phyloP scores from a whole-genome alignment of 805 yeast genomes.

The Cyberlindnera americana region DNA sequence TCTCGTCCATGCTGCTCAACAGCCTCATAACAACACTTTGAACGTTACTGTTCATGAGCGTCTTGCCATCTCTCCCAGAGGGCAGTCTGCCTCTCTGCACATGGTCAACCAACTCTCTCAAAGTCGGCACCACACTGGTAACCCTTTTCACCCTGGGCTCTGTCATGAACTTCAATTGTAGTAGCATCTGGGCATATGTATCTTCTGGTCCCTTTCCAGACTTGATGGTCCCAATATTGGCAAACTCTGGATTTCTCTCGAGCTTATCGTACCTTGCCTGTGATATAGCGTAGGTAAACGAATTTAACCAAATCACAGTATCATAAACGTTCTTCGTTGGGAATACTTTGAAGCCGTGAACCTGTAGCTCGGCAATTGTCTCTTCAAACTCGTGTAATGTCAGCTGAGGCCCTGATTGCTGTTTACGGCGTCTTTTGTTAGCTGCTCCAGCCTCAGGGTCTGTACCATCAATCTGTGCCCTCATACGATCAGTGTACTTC shows the following conservation, averaged over 20 bases:
- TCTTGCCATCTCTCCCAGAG: slow-evolving; percentile 39
- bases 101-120: slow-evolving; percentile 31
- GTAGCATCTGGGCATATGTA: slow-evolving; percentile 46
- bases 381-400: slow-evolving; percentile 34
- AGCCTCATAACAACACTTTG: slow-evolving; percentile 45
- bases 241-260: slow-evolving; percentile 50
- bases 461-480: slow-evolving; percentile 14
- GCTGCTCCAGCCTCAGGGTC: not conserved
- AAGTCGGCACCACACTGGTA: slow-evolving; percentile 36
- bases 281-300: slow-evolving; percentile 55
- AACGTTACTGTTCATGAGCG: slow-evolving; percentile 46
- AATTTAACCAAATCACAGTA: slow-evolving; percentile 47
- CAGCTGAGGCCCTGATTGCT: slow-evolving; percentile 6
- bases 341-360: slow-evolving; percentile 48
- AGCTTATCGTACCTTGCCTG: slow-evolving; percentile 50
- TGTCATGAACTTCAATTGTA: slow-evolving; percentile 58
- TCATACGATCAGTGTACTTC: slow-evolving; percentile 38
- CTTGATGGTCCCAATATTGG: slow-evolving; percentile 51
- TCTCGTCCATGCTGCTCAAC: slow-evolving; percentile 49
- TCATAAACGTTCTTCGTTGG: slow-evolving; percentile 46
- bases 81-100: slow-evolving; percentile 34
- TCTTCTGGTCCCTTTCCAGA: slow-evolving; percentile 49
- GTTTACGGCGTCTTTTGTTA: slow-evolving; percentile 3
- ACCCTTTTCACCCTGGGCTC: slow-evolving; percentile 46
- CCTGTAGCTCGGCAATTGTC: slow-evolving; percentile 42